Evolutionary conservation across 305 asterid genomes (phyloP).

Genomic region (Lippia alba): DNA sequence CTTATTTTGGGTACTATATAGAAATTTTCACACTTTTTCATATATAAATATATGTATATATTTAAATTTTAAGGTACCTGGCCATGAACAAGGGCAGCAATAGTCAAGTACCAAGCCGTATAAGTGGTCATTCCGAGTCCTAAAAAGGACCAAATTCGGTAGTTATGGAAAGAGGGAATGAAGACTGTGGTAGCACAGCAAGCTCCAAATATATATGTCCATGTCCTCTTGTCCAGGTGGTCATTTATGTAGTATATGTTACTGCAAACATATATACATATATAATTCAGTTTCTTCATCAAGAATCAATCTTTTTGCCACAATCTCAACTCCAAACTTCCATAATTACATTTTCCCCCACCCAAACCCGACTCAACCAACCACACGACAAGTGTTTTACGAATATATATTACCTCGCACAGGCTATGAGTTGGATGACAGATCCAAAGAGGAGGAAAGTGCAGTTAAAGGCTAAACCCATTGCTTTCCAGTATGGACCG

Average conservation of each 20-base stretch:
- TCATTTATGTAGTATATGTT: conserved; percentile 90
- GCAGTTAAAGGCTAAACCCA: conserved; percentile 92
- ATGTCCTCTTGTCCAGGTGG: conserved; percentile 92
- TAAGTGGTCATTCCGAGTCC: conserved; percentile 97
- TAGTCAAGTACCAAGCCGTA: conserved; percentile 89
- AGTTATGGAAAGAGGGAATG: conserved; percentile 94
- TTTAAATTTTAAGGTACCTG: conserved; percentile 52
- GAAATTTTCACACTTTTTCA: too few species aligned
- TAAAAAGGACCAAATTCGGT: conserved; percentile 88
- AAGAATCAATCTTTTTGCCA: conserved; percentile 8
- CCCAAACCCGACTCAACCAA: too few species aligned
- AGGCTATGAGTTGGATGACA: conserved; percentile 96
- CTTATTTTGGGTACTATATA: too few species aligned
- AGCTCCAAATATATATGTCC: conserved; percentile 98
- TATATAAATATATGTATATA: too few species aligned
- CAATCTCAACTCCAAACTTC: too few species aligned
- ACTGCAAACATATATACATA: conserved; percentile 49
- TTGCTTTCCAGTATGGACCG: conserved; percentile 93
- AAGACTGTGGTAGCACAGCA: conserved; percentile 95
- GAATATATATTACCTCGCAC: conserved; percentile 67
- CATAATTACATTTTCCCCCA: too few species aligned
- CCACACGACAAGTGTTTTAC: too few species aligned
- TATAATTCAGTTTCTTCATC: background rate
- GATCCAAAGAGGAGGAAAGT: conserved; percentile 64
- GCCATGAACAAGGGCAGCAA: conserved; percentile 76